Evolutionary conservation across 495 filamentous ascomycete species (phyloP), one percentile per base, ranked within the genome.

Genomic region (Lindgomyces ingoldianus): DNA sequence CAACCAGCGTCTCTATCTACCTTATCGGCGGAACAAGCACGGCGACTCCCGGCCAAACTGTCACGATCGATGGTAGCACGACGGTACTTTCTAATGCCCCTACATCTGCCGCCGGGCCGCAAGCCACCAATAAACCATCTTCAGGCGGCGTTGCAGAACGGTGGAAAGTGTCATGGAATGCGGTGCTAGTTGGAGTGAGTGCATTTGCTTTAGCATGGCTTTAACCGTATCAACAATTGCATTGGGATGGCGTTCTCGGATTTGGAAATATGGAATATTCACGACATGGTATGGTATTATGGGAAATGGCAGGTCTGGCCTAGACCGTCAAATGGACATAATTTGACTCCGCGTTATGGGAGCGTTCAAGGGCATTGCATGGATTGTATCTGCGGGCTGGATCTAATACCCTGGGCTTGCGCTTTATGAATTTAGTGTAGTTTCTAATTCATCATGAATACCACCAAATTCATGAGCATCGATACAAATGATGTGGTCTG

Each of bases 11-110:
- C 46, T 36, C 63, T 9, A 48, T 25, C 22, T 65, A 49, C 22
- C 30, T 65, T 4, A 47, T 65, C 41, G 27, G 41, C 39, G 55
- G 42, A 3, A 29, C 47, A 9, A 41, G 14, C 25, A 65, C 57
- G 2, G 56, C 63, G 11, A 60, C 49, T 12, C 10, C 55, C 18
- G 63, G 63, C 42, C 63, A 65, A 60, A 60, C 55, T 25, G 55
- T 65, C 2, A 60, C 48, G n/a, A 10, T 65, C 29, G 21, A 60
- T 26, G 56, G 41, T 8, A 22, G 47, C 10, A 30, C 49, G 11
- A 67, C 64, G 0, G 57, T 45, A 12, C 25, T 62, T 4, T 12
- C 57, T 18, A 42, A 55, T 19, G 24, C 11, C 29, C 36, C n/a
- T 18, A 10, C 22, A 2, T 9, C 22, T 16, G n/a, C 22, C 24